Evolutionary conservation across 352 stramenopile genomes (phyloP).

Genomic region (Elongisporangium prolatum): DNA sequence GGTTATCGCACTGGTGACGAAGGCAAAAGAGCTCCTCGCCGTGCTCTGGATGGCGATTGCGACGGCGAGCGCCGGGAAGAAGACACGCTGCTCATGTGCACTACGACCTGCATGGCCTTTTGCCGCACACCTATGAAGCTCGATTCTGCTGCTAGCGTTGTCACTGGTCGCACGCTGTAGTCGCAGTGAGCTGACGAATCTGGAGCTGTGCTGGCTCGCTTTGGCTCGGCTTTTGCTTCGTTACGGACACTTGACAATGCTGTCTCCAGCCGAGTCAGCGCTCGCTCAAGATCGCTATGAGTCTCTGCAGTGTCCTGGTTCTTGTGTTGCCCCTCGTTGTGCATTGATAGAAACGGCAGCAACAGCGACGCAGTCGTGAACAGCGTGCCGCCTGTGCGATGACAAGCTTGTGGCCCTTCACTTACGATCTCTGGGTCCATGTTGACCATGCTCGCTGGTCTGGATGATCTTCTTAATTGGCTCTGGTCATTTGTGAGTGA

Average conservation of each 20-base stretch:
- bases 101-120: not conserved
- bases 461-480: not conserved
- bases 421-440: not conserved
- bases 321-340: not conserved
- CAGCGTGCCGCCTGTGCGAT: constrained; percentile 12
- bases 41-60: not conserved
- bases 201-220: not conserved
- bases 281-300: not conserved
- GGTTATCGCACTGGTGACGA: not conserved
- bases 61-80: not conserved
- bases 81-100: not conserved
- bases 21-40: not conserved
- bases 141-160: not conserved
- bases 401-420: not conserved
- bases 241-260: not conserved
- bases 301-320: not conserved
- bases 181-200: not conserved
- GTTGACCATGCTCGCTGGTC: not conserved
- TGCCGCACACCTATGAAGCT: not conserved
- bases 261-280: not conserved
- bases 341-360: not conserved
- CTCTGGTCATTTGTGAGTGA: not conserved
- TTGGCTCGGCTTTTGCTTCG: not conserved
- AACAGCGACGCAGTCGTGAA: constrained; percentile 14
- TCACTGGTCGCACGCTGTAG: not conserved